These are phyloP conservation scores for Arbutus unedo DNA, from an alignment of 148 eudicot genomes.

Conservation along the genomic window DNA sequence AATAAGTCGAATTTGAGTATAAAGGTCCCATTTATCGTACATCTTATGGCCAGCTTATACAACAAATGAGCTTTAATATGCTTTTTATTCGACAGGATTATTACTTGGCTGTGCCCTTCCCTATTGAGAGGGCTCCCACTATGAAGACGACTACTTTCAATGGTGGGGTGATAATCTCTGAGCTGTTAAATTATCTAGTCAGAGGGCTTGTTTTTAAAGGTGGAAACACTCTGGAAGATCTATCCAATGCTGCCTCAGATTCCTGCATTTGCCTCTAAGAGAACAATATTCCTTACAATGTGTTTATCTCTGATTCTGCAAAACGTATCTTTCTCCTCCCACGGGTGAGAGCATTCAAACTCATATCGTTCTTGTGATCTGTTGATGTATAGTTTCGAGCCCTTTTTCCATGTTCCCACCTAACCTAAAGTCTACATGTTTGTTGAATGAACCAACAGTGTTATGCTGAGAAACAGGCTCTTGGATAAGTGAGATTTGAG, in stretches of 20 bases:
- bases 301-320: constrained; percentile 80
- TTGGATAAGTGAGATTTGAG: constrained; percentile 72
- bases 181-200: constrained; percentile 66
- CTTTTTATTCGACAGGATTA: constrained; percentile 54
- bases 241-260: constrained; percentile 58
- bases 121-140: constrained; percentile 76
- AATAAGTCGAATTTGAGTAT: not conserved
- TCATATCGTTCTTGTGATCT: not conserved
- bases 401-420: not conserved
- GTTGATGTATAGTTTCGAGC: not conserved
- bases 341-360: constrained; percentile 46
- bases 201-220: constrained; percentile 87
- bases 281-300: constrained; percentile 78
- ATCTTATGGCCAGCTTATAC: not conserved
- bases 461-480: constrained; percentile 96
- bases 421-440: not conserved
- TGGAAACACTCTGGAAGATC: constrained; percentile 44
- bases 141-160: constrained; percentile 38
- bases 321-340: constrained; percentile 72
- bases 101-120: constrained; percentile 70
- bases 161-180: constrained; percentile 52
- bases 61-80: not conserved
- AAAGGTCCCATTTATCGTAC: not conserved
- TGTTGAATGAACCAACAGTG: constrained; percentile 44
- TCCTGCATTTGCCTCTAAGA: constrained; percentile 82